Evolutionary conservation across 305 asterid genomes (phyloP).

Genomic region (Euphrasia arctica): DNA sequence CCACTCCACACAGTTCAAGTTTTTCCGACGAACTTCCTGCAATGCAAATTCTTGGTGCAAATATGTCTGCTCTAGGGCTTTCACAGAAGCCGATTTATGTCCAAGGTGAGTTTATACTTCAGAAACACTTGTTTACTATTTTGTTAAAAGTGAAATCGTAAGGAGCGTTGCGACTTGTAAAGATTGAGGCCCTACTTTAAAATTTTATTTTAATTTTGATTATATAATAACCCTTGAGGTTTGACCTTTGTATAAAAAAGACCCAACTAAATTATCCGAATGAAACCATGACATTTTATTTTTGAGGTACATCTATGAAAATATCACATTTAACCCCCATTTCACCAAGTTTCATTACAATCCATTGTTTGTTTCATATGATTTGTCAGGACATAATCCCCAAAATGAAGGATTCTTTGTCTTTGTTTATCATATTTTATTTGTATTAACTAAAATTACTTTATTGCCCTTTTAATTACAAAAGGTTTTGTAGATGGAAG

Average conservation of each 20-base stretch:
- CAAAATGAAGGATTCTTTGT: too few species aligned
- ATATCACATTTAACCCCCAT: too few species aligned
- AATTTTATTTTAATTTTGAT: too few species aligned
- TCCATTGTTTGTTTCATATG: too few species aligned
- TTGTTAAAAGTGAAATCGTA: background rate
- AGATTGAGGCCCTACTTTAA: background rate
- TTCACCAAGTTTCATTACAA: too few species aligned
- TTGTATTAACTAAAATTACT: too few species aligned
- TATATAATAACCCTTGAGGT: background rate
- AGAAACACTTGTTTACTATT: background rate
- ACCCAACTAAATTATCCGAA: too few species aligned
- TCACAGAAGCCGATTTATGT: constrained; percentile 95
- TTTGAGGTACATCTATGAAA: background rate
- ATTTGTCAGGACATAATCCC: too few species aligned
- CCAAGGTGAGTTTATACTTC: constrained; percentile 51
- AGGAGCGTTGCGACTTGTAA: background rate
- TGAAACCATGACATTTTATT: too few species aligned
- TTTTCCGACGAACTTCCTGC: constrained; percentile 54
- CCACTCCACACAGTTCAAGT: constrained; percentile 37
- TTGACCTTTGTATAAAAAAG: background rate
- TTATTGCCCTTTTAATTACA: too few species aligned
- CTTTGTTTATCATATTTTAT: too few species aligned
- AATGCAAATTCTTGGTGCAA: constrained; percentile 90
- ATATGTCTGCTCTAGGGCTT: constrained; percentile 95
- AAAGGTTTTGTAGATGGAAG: too few species aligned